These are phyloP conservation scores for Wickerhamiella dianesei DNA, from an alignment of 805 yeast species.

Conservation along the genomic window DNA sequence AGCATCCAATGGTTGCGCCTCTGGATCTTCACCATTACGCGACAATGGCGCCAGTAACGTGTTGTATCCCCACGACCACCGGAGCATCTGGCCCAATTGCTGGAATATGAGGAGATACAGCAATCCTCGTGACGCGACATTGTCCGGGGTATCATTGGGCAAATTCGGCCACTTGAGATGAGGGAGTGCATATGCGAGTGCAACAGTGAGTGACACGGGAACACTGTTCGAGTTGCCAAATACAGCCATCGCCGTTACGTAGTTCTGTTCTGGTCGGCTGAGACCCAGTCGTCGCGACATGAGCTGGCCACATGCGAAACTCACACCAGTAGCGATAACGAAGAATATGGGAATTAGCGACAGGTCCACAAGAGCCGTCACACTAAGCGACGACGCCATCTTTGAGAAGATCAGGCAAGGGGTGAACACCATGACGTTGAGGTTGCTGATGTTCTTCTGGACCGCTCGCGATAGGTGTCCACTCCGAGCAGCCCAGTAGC, in stretches of 20 bases:
- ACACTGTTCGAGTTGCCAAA: slow-evolving; percentile 92
- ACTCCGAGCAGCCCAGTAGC: slow-evolving; percentile 67
- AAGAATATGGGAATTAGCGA: slow-evolving; percentile 74
- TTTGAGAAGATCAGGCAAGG: slow-evolving; percentile 90
- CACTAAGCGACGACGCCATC: slow-evolving; percentile 49
- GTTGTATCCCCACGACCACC: slow-evolving; percentile 67
- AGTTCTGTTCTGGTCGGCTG: slow-evolving; percentile 67
- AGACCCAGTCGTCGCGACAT: slow-evolving; percentile 42
- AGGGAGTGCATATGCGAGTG: slow-evolving; percentile 49
- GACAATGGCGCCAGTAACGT: slow-evolving; percentile 36
- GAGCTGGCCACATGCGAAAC: slow-evolving; percentile 47
- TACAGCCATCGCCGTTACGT: slow-evolving; percentile 92
- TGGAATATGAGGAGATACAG: slow-evolving; percentile 48
- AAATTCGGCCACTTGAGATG: slow-evolving; percentile 45
- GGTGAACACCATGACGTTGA: slow-evolving; percentile 86
- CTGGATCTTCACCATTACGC: slow-evolving; percentile 16
- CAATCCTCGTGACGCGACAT: slow-evolving; percentile 49
- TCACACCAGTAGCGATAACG: slow-evolving; percentile 67
- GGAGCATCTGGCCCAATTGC: slow-evolving; percentile 50
- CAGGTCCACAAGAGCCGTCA: slow-evolving; percentile 66
- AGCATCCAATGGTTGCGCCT: background rate
- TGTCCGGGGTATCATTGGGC: slow-evolving; percentile 39
- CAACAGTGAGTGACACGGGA: slow-evolving; percentile 77
- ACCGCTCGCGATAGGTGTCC: slow-evolving; percentile 57
- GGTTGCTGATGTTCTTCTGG: slow-evolving; percentile 61